Percentiles rank a stretch among this genome's conserved stretches.
phyloP scores from a whole-genome alignment of 139 green algal species.

The Picochlorum sp. region DNA sequence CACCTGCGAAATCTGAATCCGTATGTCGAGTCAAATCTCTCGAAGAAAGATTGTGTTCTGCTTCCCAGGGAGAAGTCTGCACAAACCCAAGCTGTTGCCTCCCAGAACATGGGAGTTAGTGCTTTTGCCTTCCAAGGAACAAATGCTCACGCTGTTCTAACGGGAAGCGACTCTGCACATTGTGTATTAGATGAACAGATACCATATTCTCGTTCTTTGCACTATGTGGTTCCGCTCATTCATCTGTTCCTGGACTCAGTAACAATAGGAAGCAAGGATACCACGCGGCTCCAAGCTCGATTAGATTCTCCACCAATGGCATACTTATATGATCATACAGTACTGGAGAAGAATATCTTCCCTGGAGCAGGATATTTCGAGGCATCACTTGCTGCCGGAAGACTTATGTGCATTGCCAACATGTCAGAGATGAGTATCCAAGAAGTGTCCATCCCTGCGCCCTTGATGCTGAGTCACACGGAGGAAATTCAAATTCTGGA shows the following conservation, averaged over 20 bases:
- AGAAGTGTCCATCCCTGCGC: not conserved
- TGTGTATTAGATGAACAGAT: no score
- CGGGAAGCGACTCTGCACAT: conserved; percentile 6
- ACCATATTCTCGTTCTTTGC: no score
- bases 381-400: not conserved
- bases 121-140: conserved; percentile 40
- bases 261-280: not conserved
- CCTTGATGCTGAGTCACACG: not conserved
- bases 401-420: no score
- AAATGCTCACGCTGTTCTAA: conserved; percentile 33
- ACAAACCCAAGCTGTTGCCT: not conserved
- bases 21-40: conserved; percentile 34
- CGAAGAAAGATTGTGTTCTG: conserved; percentile 24
- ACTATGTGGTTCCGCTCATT: conserved; percentile 17
- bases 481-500: no score
- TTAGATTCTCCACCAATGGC: conserved; percentile 30
- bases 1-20: conserved; percentile 56
- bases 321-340: conserved; percentile 67
- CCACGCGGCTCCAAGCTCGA: conserved; percentile 24
- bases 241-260: conserved; percentile 11
- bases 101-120: conserved; percentile 15
- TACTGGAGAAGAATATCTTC: conserved; percentile 44
- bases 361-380: conserved; percentile 37
- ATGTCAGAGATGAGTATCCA: not conserved
- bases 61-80: conserved; percentile 19